A percentile compares a stretch with the other conserved stretches of the same genome.
These are phyloP conservation scores for Rhizophora mangle DNA, from an alignment of 345 rosid species.

Conservation along the genomic window DNA sequence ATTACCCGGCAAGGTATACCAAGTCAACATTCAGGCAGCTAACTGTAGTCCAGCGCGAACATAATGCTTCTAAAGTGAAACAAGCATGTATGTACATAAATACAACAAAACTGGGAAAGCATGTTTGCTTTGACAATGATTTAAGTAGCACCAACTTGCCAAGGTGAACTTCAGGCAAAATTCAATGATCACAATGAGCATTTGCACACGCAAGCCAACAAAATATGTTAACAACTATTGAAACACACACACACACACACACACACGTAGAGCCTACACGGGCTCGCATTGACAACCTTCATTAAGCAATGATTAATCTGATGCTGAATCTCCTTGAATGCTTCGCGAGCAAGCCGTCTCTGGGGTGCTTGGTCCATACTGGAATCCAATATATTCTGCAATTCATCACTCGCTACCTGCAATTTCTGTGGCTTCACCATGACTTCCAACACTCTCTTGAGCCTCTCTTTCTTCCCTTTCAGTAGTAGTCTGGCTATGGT, in stretches of 20 bases:
- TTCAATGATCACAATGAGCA: background rate
- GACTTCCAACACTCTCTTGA: background rate
- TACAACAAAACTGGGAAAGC: background rate
- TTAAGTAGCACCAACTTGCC: background rate
- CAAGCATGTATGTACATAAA: background rate
- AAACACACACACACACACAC: too few relatives aligned
- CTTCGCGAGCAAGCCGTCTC: conserved; percentile 23
- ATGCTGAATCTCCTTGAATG: conserved; percentile 22
- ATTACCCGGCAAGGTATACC: too few relatives aligned
- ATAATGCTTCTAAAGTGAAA: too few relatives aligned
- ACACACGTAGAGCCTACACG: background rate
- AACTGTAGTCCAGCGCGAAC: too few relatives aligned
- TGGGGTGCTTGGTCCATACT: conserved; percentile 21
- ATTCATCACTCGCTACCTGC: conserved; percentile 2
- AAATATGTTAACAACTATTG: too few relatives aligned
- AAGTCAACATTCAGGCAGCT: too few relatives aligned
- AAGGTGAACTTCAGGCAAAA: background rate
- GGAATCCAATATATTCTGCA: conserved; percentile 9
- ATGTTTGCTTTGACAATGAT: background rate
- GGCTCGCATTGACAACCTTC: conserved; percentile 13
- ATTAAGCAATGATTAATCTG: conserved; percentile 28
- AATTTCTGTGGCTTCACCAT: conserved; percentile 15
- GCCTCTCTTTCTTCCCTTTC: background rate
- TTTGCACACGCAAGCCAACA: too few relatives aligned
- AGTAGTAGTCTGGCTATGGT: background rate